Conservation (phyloP, 2,329 filamentous ascomycete genomes). For the Fusarium decemcellulare region DNA sequence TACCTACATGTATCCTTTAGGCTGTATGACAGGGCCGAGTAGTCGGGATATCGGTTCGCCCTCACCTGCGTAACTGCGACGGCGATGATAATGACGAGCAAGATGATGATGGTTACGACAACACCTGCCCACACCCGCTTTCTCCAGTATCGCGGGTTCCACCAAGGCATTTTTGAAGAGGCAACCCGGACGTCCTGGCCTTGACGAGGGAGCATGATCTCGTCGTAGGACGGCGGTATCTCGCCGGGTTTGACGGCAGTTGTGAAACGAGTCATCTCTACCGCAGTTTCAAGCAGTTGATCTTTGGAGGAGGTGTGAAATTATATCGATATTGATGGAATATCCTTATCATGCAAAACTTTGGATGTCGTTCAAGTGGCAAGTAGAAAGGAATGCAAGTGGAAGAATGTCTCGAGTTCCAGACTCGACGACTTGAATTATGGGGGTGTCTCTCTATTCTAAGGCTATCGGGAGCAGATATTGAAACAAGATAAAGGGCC, state of each 20-base stretch:
- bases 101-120: conserved; percentile 56
- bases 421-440: conserved; percentile 11
- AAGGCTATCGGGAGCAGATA: conserved; percentile 28
- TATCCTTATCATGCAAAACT: background rate
- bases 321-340: background rate
- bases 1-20: conserved; percentile 63
- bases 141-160: conserved; percentile 67
- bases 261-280: conserved; percentile 27
- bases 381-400: conserved; percentile 8
- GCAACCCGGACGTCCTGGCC: conserved; percentile 39
- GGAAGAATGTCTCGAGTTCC: conserved; percentile 14
- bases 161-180: conserved; percentile 53
- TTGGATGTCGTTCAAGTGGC: background rate
- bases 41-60: conserved; percentile 63
- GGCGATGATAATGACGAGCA: conserved; percentile 64
- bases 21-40: conserved; percentile 61
- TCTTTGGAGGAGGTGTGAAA: background rate
- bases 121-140: conserved; percentile 64
- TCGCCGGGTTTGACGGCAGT: conserved; percentile 42
- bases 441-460: conserved; percentile 8
- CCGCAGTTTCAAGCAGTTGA: background rate
- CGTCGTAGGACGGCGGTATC: conserved; percentile 46
- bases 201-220: conserved; percentile 42
- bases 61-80: conserved; percentile 59
- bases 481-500: background rate